Base-by-base conservation (phyloP, 345 rosid species). In the Cardamine occulta region DNA sequence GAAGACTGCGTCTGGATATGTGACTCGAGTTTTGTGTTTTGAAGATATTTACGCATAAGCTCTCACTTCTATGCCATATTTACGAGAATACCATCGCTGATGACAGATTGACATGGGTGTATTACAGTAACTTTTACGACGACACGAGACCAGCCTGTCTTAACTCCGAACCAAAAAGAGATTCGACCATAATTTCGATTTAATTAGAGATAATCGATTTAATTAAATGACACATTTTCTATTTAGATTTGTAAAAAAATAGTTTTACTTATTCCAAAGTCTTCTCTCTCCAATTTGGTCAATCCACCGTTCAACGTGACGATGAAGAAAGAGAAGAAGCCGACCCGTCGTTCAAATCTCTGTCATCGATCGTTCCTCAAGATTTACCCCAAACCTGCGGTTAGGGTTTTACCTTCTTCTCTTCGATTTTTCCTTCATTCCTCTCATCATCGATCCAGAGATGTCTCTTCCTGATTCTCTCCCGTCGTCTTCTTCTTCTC, bases 381-480 rank as follows among this genome's bases (percentile, higher is more conserved):
- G 28, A 40, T 58, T 42, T 26, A 64, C 68, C 76, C 77, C 70
- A 58, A 39, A 57, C 78, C 60, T 74, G 40, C 37, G 12, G 7
- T 73, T 70, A 78, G 80, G 85, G 82, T 77, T 83, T 78, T 48
- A 53, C 18, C 7, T 47, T 24, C 10, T n/a, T 39, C 61, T 12
- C 3, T 15, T 55, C 61, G 6, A 70, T 61, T 58, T 40, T 45
- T 26, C 24, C 51, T 26, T 44, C 28, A 11, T 18, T 28, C 15
- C 23, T 21, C 29, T 28, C 3, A 29, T 44, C 49, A 44, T 44
- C 77, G 18, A 19, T 66, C 7, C 6, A 51, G 74, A 73, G 40
- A 89, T 87, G 91, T 84, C 82, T 42, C 87, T 82, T 34, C 91
- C 84, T 24, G 88, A 82, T 64, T 79, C 76, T 63, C 78, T 48